Evolutionary conservation across 2,329 filamentous ascomycete genomes (phyloP).

Genomic region (Neonectria faginata): DNA sequence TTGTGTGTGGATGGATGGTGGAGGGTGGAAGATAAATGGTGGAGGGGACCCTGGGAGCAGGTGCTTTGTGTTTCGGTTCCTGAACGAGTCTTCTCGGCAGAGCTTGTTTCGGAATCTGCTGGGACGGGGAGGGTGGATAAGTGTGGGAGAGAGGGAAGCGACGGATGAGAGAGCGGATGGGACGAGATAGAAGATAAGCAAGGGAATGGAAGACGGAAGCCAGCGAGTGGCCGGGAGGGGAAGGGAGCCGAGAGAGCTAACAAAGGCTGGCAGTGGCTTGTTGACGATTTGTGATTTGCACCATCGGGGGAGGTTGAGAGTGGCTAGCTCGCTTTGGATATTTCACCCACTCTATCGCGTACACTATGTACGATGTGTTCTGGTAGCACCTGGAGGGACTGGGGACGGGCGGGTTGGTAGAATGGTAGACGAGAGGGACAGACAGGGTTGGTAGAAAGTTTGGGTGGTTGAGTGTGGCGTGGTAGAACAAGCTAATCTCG

Average conservation of each 20-base stretch:
- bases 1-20: conserved; percentile 1
- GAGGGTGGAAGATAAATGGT: not conserved
- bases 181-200: not conserved
- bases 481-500: conserved; percentile 7
- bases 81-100: not conserved
- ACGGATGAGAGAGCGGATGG: not conserved
- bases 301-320: conserved; percentile 4
- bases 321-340: not conserved
- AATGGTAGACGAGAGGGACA: too few relatives aligned
- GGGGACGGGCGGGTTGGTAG: not conserved
- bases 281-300: conserved; percentile 2
- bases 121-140: not conserved
- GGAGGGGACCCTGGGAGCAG: conserved; percentile 5
- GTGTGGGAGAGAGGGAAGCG: not conserved
- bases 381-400: not conserved
- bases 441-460: not conserved
- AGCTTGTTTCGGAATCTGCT: not conserved
- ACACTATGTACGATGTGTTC: not conserved
- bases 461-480: conserved; percentile 4
- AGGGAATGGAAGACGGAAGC: not conserved
- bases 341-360: not conserved
- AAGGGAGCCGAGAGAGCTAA: not conserved
- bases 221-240: not conserved
- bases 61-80: not conserved
- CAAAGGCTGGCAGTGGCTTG: not conserved